phyloP scores from a whole-genome alignment of 108 stramenopile species.

The Nitzschia sp. region DNA sequence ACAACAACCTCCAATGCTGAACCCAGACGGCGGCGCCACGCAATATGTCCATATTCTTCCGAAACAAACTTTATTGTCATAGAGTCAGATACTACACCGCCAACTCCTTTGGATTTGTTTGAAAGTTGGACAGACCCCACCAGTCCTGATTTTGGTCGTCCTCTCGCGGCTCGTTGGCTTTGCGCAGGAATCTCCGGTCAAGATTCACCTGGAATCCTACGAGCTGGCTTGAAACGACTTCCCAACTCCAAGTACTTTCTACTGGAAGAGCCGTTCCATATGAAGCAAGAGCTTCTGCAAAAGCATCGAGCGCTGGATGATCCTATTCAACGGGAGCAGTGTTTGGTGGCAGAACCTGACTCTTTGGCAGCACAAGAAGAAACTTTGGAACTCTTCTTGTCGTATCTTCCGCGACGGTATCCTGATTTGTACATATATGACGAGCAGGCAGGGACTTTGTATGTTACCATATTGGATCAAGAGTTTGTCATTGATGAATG shows the following conservation, averaged over 20 bases:
- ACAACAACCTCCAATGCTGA: not conserved
- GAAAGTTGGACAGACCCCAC: not conserved
- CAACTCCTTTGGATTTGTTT: constrained; percentile 14
- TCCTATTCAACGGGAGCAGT: not conserved
- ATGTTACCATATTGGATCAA: not conserved
- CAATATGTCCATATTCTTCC: not conserved
- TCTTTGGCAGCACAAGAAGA: constrained; percentile 7
- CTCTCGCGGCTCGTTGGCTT: constrained; percentile 18
- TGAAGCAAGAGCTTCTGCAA: constrained; percentile 2
- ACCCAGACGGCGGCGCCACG: not conserved
- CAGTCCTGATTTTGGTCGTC: constrained; percentile 1
- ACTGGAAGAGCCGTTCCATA: constrained; percentile 4
- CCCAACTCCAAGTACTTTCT: constrained; percentile 11
- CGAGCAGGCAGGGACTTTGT: not conserved
- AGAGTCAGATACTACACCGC: not conserved
- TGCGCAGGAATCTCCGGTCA: constrained; percentile 16
- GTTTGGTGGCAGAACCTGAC: not conserved
- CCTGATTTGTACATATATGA: constrained; percentile 14
- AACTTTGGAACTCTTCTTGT: constrained; percentile 8
- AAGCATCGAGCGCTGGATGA: not conserved
- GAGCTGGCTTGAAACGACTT: constrained; percentile 6
- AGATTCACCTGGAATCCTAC: constrained; percentile 12
- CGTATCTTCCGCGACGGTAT: constrained; percentile 15
- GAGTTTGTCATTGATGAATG: not conserved
- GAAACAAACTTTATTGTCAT: not conserved